Evolutionary conservation across 805 yeast species (phyloP).

Genomic region (Zygotorulaspora florentina): DNA sequence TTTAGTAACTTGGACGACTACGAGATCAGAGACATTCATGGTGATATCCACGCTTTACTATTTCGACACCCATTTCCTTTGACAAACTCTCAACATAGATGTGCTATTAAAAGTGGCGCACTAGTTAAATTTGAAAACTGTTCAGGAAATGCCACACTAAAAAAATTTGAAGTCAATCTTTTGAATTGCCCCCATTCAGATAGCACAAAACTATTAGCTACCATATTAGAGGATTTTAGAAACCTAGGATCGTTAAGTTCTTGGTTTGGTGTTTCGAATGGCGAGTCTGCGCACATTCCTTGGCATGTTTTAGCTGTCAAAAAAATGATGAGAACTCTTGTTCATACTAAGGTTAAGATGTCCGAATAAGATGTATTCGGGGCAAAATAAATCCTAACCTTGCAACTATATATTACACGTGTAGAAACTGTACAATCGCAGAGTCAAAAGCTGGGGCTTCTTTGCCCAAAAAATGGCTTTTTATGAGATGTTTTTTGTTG

Average conservation of each 20-base stretch:
- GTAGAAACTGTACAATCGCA: background rate
- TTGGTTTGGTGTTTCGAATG: constrained; percentile 38
- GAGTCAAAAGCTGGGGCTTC: background rate
- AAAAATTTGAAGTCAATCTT: constrained; percentile 57
- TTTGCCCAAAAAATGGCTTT: background rate
- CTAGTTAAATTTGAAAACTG: constrained; percentile 41
- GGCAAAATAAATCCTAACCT: background rate
- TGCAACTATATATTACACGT: background rate
- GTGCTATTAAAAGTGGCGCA: constrained; percentile 69
- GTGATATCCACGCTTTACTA: constrained; percentile 53
- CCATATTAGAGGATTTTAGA: constrained; percentile 56
- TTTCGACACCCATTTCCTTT: constrained; percentile 61
- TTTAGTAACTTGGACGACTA: constrained; percentile 24
- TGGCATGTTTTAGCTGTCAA: constrained; percentile 72
- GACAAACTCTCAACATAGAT: constrained; percentile 63
- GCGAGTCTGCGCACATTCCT: constrained; percentile 48
- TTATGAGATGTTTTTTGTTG: background rate
- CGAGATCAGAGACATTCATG: constrained; percentile 45
- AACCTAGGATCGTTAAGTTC: constrained; percentile 43
- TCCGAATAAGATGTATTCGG: background rate
- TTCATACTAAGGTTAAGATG: constrained; percentile 50
- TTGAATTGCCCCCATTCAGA: constrained; percentile 71
- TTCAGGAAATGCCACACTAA: constrained; percentile 27
- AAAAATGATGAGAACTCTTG: constrained; percentile 53
- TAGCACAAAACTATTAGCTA: constrained; percentile 51